Percentiles rank a stretch among this genome's conserved stretches.
Evolutionary conservation across 768 basidiomycete genomes (phyloP).

Genomic region (Podaxis sp.): DNA sequence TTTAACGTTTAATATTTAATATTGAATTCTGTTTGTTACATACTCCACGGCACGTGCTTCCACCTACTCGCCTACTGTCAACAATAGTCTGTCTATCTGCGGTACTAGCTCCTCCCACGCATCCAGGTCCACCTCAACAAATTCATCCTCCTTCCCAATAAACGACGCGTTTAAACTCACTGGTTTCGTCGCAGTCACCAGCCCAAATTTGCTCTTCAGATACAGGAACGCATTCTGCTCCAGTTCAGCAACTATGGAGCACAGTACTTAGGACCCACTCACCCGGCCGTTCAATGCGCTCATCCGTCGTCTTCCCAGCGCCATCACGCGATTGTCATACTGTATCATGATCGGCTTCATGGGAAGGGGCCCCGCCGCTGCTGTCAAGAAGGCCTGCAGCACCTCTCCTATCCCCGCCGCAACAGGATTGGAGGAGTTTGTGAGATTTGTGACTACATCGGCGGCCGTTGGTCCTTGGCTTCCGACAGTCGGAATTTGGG

Average conservation of each 20-base stretch:
- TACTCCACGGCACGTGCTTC: not conserved
- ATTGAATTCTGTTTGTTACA: not conserved
- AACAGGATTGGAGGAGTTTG: conserved; percentile 25
- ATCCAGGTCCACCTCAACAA: conserved; percentile 34
- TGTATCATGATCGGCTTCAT: conserved; percentile 31
- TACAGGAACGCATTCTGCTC: conserved; percentile 32
- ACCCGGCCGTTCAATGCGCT: conserved; percentile 31
- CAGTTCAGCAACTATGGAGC: not conserved
- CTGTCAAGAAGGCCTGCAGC: conserved; percentile 26
- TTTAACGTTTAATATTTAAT: too few relatives aligned
- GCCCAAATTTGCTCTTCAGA: conserved; percentile 35
- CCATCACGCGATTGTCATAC: conserved; percentile 30
- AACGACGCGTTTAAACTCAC: conserved; percentile 28
- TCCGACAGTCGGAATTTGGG: not conserved
- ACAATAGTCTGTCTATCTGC: conserved; percentile 25
- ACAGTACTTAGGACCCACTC: conserved; percentile 9
- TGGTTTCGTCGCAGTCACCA: conserved; percentile 28
- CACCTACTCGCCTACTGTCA: not conserved
- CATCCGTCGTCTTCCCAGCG: conserved; percentile 32
- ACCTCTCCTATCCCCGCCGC: conserved; percentile 33
- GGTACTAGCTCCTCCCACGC: conserved; percentile 35
- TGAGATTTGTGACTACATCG: conserved; percentile 20
- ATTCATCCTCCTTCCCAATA: conserved; percentile 24
- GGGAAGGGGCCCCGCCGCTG: conserved; percentile 18
- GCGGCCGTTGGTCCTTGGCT: conserved; percentile 14